Conservation (phyloP, 352 stramenopile genomes). For the Phytopythium sindhum region DNA sequence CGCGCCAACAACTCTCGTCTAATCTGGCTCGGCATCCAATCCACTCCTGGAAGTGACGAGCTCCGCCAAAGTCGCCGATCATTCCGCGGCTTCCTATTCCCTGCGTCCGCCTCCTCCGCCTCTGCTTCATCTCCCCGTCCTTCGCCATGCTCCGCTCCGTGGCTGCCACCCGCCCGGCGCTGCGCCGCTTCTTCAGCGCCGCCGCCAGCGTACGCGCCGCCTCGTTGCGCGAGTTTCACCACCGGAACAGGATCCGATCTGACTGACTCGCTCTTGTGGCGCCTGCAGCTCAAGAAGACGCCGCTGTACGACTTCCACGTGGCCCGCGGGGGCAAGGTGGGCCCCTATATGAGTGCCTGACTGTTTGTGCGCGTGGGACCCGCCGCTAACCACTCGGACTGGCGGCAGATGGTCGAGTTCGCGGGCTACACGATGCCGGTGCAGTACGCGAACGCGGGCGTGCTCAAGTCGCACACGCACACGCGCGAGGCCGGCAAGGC, state of each 20-base stretch:
- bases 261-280: background rate
- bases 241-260: too few relatives aligned
- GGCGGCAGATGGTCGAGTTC: slow-evolving; percentile 92
- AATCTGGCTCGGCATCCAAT: background rate
- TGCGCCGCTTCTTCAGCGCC: background rate
- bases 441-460: slow-evolving; percentile 92
- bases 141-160: background rate
- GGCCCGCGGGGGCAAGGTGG: slow-evolving; percentile 62
- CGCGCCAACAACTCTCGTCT: background rate
- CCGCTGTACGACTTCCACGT: slow-evolving; percentile 77
- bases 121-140: too few relatives aligned
- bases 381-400: background rate
- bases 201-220: background rate
- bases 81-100: too few relatives aligned
- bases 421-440: slow-evolving; percentile 97
- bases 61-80: too few relatives aligned
- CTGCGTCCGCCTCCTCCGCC: too few relatives aligned
- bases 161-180: too few relatives aligned
- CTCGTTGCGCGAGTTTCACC: too few relatives aligned
- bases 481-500: slow-evolving; percentile 65
- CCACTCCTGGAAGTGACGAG: background rate
- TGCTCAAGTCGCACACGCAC: slow-evolving; percentile 93
- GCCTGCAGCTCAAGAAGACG: slow-evolving; percentile 69
- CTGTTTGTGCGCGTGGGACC: background rate
- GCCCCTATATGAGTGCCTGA: background rate